Evolutionary conservation across 2,329 filamentous ascomycete species (phyloP).

Genomic region (Alternaria rosae): DNA sequence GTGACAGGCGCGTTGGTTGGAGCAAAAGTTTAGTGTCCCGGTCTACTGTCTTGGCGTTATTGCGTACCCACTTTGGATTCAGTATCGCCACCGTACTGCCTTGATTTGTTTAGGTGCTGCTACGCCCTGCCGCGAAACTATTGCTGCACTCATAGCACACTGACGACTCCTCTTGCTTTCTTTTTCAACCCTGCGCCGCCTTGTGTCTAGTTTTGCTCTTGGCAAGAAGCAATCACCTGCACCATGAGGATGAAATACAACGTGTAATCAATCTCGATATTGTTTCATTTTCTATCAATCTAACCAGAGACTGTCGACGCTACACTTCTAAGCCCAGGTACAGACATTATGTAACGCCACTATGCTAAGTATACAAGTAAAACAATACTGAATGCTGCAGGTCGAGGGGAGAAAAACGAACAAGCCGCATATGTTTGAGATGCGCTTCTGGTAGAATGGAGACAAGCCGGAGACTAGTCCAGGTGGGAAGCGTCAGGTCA

Average conservation of each 20-base stretch:
- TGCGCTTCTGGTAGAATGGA: constrained; percentile 9
- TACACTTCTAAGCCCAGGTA: constrained; percentile 13
- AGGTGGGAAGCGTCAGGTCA: constrained; percentile 26
- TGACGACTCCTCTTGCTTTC: neutral
- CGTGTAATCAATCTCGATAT: constrained; percentile 34
- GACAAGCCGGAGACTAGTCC: constrained; percentile 8
- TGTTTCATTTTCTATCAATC: constrained; percentile 32
- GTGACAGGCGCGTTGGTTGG: constrained; percentile 34
- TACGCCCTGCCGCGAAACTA: too few relatives aligned
- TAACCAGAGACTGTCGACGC: constrained; percentile 21
- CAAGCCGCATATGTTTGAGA: constrained; percentile 17
- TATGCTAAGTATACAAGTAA: constrained; percentile 16
- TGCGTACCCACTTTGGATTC: constrained; percentile 6
- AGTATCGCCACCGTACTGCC: neutral
- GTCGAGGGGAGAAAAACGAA: constrained; percentile 4
- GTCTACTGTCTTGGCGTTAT: constrained; percentile 30
- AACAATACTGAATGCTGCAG: constrained; percentile 12
- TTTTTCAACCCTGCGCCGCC: neutral
- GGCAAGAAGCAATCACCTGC: neutral
- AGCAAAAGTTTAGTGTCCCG: constrained; percentile 45
- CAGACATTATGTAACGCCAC: constrained; percentile 22
- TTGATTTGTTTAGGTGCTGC: neutral
- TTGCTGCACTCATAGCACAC: neutral
- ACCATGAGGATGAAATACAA: neutral
- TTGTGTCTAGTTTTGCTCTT: neutral